A percentile compares a stretch with the other conserved stretches of the same genome.
Evolutionary conservation across 345 rosid genomes (phyloP).

Genomic region (Populus pruinosa): DNA sequence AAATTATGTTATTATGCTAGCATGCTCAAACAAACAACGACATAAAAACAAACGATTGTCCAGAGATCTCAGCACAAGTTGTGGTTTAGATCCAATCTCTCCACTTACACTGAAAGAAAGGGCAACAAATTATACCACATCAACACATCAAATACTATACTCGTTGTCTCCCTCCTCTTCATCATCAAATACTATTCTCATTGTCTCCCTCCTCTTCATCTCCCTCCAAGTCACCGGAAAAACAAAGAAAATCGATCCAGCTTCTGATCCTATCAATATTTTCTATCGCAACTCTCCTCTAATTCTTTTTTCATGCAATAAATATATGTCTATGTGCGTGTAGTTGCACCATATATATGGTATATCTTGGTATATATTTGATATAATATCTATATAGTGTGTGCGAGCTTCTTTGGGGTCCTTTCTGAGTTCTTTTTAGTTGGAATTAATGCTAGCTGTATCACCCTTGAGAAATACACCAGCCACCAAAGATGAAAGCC

Average conservation of each 20-base stretch:
- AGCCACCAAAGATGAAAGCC: constrained; percentile 30
- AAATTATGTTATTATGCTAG: background rate
- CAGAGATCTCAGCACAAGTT: constrained; percentile 34
- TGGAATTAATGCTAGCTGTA: constrained; percentile 68
- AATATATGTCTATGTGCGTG: background rate
- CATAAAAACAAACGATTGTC: constrained; percentile 23
- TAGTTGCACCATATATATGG: constrained; percentile 17
- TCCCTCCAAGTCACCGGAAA: constrained; percentile 14
- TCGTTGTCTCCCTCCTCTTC: constrained; percentile 12
- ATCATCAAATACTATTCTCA: background rate
- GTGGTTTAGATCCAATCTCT: constrained; percentile 48
- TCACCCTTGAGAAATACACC: constrained; percentile 43
- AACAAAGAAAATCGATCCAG: background rate
- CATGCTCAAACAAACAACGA: constrained; percentile 6
- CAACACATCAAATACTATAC: constrained; percentile 1
- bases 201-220: constrained; percentile 13
- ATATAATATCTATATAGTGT: background rate
- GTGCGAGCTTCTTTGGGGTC: background rate
- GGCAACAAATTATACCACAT: constrained; percentile 5
- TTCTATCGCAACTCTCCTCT: too few relatives aligned
- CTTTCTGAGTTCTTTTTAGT: background rate
- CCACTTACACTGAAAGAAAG: constrained; percentile 14
- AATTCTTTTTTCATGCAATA: constrained; percentile 17
- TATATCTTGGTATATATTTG: background rate
- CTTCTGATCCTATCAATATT: background rate